These are phyloP conservation scores for Hymenoscyphus repandus DNA, from an alignment of 2,329 filamentous ascomycete species.

Conservation along the genomic window DNA sequence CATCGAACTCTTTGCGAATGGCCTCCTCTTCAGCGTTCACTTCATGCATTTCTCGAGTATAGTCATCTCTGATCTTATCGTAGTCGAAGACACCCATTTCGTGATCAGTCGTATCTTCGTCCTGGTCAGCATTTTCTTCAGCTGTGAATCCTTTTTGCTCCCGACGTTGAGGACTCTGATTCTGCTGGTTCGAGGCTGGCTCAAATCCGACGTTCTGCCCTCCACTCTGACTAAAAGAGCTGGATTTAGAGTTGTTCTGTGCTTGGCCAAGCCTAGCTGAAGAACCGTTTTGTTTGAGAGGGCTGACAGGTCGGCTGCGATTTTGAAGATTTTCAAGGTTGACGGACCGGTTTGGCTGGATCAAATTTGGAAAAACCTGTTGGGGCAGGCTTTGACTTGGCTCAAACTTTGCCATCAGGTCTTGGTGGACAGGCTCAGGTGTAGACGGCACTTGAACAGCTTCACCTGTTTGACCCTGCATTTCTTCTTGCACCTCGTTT, in stretches of 20 bases:
- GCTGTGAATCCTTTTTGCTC: too few relatives aligned
- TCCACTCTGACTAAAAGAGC: too few relatives aligned
- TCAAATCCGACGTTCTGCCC: too few relatives aligned
- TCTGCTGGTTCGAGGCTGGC: too few relatives aligned
- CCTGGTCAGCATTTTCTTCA: too few relatives aligned
- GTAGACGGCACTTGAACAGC: neutral
- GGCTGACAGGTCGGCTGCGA: neutral
- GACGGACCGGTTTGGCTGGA: neutral
- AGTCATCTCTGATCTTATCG: conserved; percentile 40
- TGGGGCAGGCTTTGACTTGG: neutral
- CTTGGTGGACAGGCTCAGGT: neutral
- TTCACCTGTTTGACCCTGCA: neutral
- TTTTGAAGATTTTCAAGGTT: neutral
- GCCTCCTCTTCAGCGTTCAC: conserved; percentile 58
- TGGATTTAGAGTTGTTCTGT: too few relatives aligned
- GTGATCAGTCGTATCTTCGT: too few relatives aligned
- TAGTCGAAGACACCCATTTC: neutral
- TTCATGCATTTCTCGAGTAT: conserved; percentile 67
- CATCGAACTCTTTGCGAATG: conserved; percentile 49
- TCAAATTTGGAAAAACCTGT: neutral
- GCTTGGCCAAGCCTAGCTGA: too few relatives aligned
- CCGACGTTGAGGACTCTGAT: too few relatives aligned
- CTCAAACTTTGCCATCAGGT: neutral
- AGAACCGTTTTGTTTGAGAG: too few relatives aligned
- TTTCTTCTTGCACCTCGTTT: too few relatives aligned